Base-by-base conservation (phyloP, 352 stramenopile genomes). In the Phytophthora brassicae region DNA sequence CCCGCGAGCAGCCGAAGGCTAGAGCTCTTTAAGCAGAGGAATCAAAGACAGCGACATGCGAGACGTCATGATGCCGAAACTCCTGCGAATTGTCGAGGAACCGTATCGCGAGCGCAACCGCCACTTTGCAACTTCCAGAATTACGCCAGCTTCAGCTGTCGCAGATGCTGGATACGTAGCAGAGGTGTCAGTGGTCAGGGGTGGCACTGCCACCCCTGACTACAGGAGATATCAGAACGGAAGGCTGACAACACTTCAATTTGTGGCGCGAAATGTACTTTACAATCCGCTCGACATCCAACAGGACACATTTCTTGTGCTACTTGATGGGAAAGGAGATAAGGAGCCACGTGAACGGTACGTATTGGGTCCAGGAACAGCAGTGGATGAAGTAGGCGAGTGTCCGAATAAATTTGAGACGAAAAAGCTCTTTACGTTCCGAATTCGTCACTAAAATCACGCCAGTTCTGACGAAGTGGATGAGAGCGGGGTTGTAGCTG, bases 351-450 rank as follows among this genome's bases (percentile, higher is more conserved):
- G 86, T 28, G 86, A 80, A 2, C 92, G 82, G 84, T 95, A 90
- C 50, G 66, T 92, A 8, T 62, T 95, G 4, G 86, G 86, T 0
- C 86, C 86, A 0, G 86, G 86, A 20, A 92, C 84, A 38, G 90
- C 80, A 0, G 84, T 95, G 24, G 86, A 95, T 49, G 84, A 95
- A 69, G 86, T 95, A 22, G 74, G 84, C 41, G 86, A 92, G 55
- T 93, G 82, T 6, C 82, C 79, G 5, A 95, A 84, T 66, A 90
- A 93, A 54, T 93, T 95, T 46, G 86, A 95, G 72, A 91, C 82
- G 52, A 95, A 95, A 53, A 81, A 75, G 50, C 75, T 95, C 9
- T 95, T 92, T 58, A 95, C 84, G 11, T 93, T 95, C 64, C 60
- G 86, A 13, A 86, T 94, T 52, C 73, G 81, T 4, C 81, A 92